A percentile compares a stretch with the other conserved stretches of the same genome.
Evolutionary conservation across 1,139 yeast species (phyloP).

Genomic region (Groenewaldozyma sp.): DNA sequence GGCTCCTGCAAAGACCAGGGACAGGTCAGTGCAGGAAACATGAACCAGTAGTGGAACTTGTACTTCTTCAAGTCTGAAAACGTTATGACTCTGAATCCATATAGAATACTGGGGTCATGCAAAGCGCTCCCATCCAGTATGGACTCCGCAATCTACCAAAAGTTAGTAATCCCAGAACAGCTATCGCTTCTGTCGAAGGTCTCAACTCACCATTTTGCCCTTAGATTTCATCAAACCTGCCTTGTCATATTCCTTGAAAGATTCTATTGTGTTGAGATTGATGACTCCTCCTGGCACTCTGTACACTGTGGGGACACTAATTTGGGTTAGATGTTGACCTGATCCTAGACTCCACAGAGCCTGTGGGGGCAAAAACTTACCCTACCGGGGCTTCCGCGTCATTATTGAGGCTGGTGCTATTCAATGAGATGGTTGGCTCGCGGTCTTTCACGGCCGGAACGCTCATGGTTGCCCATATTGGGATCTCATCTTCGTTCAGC

Average conservation of each 20-base stretch:
- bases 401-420: conserved; percentile 20
- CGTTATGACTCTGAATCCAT: conserved; percentile 50
- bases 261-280: conserved; percentile 78
- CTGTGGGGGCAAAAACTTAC: conserved; percentile 1
- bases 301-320: conserved; percentile 8
- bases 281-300: conserved; percentile 35
- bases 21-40: conserved; percentile 51
- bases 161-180: too few species aligned
- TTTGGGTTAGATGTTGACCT: neutral
- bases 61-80: conserved; percentile 87
- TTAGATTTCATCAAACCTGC: conserved; percentile 42
- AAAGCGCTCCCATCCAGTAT: conserved; percentile 31
- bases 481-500: conserved; percentile 42
- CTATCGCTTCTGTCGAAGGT: too few species aligned
- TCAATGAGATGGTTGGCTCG: conserved; percentile 16
- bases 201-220: conserved; percentile 30
- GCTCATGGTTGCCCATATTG: conserved; percentile 36
- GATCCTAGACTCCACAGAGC: neutral
- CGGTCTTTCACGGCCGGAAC: conserved; percentile 34
- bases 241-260: conserved; percentile 64
- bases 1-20: conserved; percentile 11
- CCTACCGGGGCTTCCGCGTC: conserved; percentile 1
- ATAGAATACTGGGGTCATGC: conserved; percentile 34
- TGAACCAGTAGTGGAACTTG: conserved; percentile 83
- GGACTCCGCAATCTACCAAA: conserved; percentile 14